Conservation (phyloP, 108 stramenopile species). For the Hondaea fermentalgiana region DNA sequence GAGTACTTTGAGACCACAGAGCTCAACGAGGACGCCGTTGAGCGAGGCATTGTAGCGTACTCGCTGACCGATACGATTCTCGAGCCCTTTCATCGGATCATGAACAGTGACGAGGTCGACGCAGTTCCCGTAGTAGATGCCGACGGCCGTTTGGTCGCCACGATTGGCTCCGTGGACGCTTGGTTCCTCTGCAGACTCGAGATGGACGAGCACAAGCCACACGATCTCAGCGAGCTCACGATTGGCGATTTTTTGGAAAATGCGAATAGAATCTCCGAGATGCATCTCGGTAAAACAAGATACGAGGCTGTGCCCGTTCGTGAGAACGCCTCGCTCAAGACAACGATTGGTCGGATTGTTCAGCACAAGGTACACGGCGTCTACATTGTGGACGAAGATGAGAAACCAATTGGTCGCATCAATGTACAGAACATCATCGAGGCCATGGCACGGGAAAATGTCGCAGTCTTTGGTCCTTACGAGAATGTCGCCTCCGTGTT, state of each 20-base stretch:
- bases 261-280: background rate
- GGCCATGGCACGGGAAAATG: background rate
- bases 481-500: background rate
- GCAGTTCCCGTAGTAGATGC: background rate
- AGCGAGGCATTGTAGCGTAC: background rate
- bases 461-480: background rate
- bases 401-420: background rate
- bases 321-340: background rate
- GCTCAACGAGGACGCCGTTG: background rate
- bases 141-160: background rate
- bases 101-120: background rate
- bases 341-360: background rate
- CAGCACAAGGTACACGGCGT: slow-evolving; percentile 11
- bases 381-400: background rate
- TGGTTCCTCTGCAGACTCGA: background rate
- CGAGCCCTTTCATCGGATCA: background rate
- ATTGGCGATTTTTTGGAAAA: background rate
- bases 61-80: background rate
- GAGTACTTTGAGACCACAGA: slow-evolving; percentile 16
- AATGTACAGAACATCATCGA: background rate
- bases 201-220: background rate
- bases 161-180: background rate
- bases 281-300: background rate
- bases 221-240: background rate
- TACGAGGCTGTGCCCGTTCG: background rate